Evolutionary conservation across 495 filamentous ascomycete species (phyloP), one percentile per base, ranked within the genome.

Genomic region (Trichocladium uniseriatum): DNA sequence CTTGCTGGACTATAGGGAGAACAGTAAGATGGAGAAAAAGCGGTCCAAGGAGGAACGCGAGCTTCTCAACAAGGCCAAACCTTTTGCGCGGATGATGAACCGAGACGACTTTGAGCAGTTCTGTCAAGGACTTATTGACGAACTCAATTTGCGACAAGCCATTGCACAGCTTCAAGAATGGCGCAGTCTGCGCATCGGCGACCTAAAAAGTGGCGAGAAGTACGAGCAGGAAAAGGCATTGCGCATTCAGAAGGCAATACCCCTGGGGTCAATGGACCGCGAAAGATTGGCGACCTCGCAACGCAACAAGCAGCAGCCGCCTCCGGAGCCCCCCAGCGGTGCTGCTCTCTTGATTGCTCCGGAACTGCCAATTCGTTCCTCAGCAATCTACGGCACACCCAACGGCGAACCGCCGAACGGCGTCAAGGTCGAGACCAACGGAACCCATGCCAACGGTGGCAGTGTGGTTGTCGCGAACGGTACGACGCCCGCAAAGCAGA

Each of bases 11-110:
- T 97, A 97, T 61, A 71, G 86, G 43, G 91, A 94, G 63, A 94
- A 92, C 58, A 82, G 72, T 10, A 86, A 83, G 21, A 56, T 80
- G 0, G 92, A 99, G 61, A 97, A 95, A 78, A 95, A 90, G 70
- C 82, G 91, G 21, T 88, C 87, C 0, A 97, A 97, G 58, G 92
- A 99, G 61, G 94, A 99, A 61, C 70, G 83, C 8, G 92, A 96
- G 15, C 70, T 97, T 16, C 61, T 94, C 18, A 88, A 87, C 72
- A 95, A 94, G 61, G 84, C 85, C 27, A 99, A 99, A 59, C 92
- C 92, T 0, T 92, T 97, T 52, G 92, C 89, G 19, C 80, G 92
- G 21, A 91, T 97, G 78, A 96, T 97, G 94, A 94, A 89, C 54
- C 82, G 83, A 55, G 72, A 79, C 36, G 94, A 99, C 62, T 97